Evolutionary conservation across 495 filamentous ascomycete species (phyloP).

Genomic region (Beverwykella pulmonaria): DNA sequence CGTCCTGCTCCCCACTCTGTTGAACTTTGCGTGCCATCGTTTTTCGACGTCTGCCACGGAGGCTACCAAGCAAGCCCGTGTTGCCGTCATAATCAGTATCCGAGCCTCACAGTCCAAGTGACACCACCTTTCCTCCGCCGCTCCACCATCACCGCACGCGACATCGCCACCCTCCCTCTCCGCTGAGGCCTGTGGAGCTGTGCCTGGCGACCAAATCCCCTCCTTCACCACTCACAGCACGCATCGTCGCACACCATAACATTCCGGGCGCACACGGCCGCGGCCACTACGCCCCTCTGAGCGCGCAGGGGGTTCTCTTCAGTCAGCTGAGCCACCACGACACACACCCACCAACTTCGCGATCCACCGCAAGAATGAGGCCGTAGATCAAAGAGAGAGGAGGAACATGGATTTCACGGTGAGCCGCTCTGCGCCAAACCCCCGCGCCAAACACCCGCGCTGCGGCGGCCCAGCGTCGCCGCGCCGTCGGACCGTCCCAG

Average conservation of each 20-base stretch:
- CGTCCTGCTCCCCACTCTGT: neutral
- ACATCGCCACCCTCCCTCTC: slow-evolving; percentile 12
- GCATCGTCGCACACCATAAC: slow-evolving; percentile 22
- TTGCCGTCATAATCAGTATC: neutral
- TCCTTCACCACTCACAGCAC: slow-evolving; percentile 28
- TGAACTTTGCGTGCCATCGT: neutral
- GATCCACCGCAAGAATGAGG: slow-evolving; percentile 22
- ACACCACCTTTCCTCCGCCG: slow-evolving; percentile 8
- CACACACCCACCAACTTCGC: slow-evolving; percentile 17
- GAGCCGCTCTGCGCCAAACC: slow-evolving; percentile 22
- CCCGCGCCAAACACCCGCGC: slow-evolving; percentile 14
- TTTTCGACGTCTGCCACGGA: neutral
- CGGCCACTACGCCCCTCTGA: slow-evolving; percentile 20
- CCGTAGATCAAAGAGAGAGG: slow-evolving; percentile 27
- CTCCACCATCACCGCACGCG: neutral
- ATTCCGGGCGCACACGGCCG: slow-evolving; percentile 21
- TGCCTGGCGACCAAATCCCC: slow-evolving; percentile 22
- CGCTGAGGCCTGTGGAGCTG: slow-evolving; percentile 28
- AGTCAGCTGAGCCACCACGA: slow-evolving; percentile 35
- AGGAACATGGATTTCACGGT: slow-evolving; percentile 42
- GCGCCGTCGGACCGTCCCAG: slow-evolving; percentile 12
- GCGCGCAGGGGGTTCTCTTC: slow-evolving; percentile 25
- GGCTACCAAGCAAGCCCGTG: neutral
- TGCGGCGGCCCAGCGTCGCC: slow-evolving; percentile 13
- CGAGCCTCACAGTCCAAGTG: neutral